Percentiles rank a stretch among this genome's conserved stretches.
phyloP scores from a whole-genome alignment of 495 filamentous ascomycete genomes.

The Usnea hakonensis region DNA sequence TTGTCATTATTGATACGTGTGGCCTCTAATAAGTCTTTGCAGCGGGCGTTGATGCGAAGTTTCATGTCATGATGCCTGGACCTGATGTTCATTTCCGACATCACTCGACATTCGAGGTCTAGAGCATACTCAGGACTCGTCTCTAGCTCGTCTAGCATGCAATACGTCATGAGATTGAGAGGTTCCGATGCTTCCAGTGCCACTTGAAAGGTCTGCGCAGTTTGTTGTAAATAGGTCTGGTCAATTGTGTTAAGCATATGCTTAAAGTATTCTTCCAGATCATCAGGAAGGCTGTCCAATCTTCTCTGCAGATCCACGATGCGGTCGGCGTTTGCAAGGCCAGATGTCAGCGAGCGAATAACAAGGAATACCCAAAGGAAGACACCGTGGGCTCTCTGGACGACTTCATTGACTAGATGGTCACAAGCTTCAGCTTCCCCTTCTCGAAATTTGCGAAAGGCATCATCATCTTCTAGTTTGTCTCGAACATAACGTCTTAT shows the following conservation, averaged over 20 bases:
- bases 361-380: conserved; percentile 29
- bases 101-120: not conserved
- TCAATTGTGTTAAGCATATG: conserved; percentile 17
- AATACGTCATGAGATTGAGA: not conserved
- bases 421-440: not conserved
- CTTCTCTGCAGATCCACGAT: conserved; percentile 2
- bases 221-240: conserved; percentile 10
- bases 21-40: conserved; percentile 4
- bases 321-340: conserved; percentile 13
- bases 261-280: conserved; percentile 15
- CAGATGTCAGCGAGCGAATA: conserved; percentile 7
- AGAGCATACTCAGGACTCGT: not conserved
- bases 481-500: conserved; percentile 5
- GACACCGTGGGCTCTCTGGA: conserved; percentile 29
- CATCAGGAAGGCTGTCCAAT: conserved; percentile 5
- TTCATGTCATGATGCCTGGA: not conserved
- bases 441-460: not conserved
- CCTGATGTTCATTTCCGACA: not conserved
- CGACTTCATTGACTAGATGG: conserved; percentile 13
- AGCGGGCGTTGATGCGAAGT: conserved; percentile 6
- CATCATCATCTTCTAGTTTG: not conserved
- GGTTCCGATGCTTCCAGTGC: not conserved
- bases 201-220: conserved; percentile 8
- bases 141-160: not conserved
- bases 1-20: not conserved